Percentiles rank a stretch among this genome's conserved stretches.
phyloP scores from a whole-genome alignment of 768 basidiomycete genomes.

The Boletus subparvulus region DNA sequence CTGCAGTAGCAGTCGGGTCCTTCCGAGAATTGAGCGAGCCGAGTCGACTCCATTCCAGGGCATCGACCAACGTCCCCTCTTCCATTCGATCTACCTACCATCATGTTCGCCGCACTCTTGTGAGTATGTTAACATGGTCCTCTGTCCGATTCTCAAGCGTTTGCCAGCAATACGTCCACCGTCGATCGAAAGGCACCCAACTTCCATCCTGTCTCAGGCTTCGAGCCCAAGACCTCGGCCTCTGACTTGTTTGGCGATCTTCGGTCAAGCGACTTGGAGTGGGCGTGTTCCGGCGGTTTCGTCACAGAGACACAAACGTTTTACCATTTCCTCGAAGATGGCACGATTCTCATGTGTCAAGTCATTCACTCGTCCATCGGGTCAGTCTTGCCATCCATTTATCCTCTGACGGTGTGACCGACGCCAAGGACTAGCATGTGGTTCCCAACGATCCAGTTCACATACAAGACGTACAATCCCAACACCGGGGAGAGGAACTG shows the following conservation, averaged over 20 bases:
- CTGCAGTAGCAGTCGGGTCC: too few species aligned
- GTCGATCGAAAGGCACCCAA: conserved; percentile 71
- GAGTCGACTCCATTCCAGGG: neutral
- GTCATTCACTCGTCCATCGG: conserved; percentile 88
- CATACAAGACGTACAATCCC: conserved; percentile 84
- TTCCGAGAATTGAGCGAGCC: conserved; percentile 7
- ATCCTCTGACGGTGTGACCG: conserved; percentile 3
- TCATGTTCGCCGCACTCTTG: conserved; percentile 83
- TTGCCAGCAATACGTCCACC: conserved; percentile 53
- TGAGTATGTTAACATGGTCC: conserved; percentile 42
- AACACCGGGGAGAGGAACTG: conserved; percentile 71
- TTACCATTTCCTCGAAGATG: conserved; percentile 82
- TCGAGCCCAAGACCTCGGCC: conserved; percentile 45
- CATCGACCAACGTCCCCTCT: neutral
- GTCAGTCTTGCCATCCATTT: conserved; percentile 46
- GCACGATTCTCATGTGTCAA: conserved; percentile 75
- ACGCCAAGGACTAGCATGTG: conserved; percentile 59
- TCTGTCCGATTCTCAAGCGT: conserved; percentile 11
- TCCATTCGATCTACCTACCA: conserved; percentile 20
- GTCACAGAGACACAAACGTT: conserved; percentile 88
- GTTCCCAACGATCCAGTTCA: conserved; percentile 94
- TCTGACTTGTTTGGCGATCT: conserved; percentile 75
- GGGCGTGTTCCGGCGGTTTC: conserved; percentile 82
- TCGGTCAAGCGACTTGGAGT: conserved; percentile 72
- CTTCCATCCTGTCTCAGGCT: conserved; percentile 73